phyloP scores from a whole-genome alignment of 139 green algal species.

The Chlorella vulgaris region DNA sequence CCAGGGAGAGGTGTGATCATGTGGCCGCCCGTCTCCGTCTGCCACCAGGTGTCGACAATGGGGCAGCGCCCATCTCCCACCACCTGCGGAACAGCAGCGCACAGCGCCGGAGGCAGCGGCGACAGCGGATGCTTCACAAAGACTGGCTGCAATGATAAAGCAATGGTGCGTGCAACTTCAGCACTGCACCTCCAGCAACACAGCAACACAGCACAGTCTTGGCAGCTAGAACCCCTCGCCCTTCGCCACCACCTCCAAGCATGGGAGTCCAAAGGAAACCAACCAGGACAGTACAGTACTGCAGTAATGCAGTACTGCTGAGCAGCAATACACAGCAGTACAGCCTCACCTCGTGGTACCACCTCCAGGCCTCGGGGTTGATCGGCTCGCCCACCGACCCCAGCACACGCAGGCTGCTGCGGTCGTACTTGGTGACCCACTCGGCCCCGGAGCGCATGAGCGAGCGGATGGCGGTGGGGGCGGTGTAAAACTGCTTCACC shows the following conservation, averaged over 20 bases:
- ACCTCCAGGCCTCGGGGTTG: constrained; percentile 97
- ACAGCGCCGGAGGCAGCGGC: background rate
- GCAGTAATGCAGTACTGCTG: too few species aligned
- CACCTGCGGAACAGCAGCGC: constrained; percentile 41
- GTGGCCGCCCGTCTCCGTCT: constrained; percentile 92
- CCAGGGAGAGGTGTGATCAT: constrained; percentile 91
- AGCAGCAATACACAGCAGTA: background rate
- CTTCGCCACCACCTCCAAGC: too few species aligned
- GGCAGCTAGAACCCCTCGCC: too few species aligned
- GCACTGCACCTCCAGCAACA: too few species aligned
- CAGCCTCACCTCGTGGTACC: constrained; percentile 75
- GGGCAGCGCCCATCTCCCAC: constrained; percentile 77
- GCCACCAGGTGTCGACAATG: constrained; percentile 98
- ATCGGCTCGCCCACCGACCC: constrained; percentile 98
- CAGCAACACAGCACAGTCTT: too few species aligned
- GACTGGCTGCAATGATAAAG: too few species aligned
- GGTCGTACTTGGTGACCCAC: constrained; percentile 55
- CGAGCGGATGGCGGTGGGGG: constrained; percentile 90
- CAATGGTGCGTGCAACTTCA: too few species aligned
- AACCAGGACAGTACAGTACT: too few species aligned
- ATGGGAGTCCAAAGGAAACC: too few species aligned
- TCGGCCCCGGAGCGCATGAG: constrained; percentile 88
- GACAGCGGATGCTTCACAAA: too few species aligned
- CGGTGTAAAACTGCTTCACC: constrained; percentile 94
- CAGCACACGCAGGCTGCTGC: constrained; percentile 78